Evolutionary conservation across 805 yeast species (phyloP).

Genomic region (Sungouiella thailandica): DNA sequence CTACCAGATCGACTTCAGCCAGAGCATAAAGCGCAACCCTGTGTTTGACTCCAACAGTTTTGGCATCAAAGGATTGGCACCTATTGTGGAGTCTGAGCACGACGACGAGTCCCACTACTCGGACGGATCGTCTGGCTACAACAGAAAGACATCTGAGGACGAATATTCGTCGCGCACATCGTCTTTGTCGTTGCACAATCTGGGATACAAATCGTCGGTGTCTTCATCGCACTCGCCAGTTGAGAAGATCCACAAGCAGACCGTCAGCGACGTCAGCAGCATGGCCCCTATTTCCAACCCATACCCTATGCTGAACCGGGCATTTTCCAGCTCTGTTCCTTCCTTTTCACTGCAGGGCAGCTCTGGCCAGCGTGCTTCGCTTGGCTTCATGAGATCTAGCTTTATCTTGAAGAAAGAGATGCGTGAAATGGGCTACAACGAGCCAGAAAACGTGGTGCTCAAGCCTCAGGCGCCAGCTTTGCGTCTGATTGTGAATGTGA

Average conservation of each 20-base stretch:
- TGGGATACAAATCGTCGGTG: conserved; percentile 33
- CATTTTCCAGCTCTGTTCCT: conserved; percentile 12
- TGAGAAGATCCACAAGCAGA: conserved; percentile 7
- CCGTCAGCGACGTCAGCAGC: conserved; percentile 13
- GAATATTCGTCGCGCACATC: conserved; percentile 28
- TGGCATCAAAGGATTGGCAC: conserved; percentile 30
- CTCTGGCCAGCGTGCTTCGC: conserved; percentile 26
- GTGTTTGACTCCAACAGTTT: conserved; percentile 22
- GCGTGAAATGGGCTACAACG: conserved; percentile 26
- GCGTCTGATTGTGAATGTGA: no score
- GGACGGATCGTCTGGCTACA: conserved; percentile 26
- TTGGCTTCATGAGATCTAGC: conserved; percentile 41
- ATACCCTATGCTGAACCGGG: conserved; percentile 3
- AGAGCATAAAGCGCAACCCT: conserved; percentile 4
- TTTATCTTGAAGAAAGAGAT: conserved; percentile 39
- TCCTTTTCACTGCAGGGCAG: conserved; percentile 7
- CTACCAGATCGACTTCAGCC: conserved; percentile 11
- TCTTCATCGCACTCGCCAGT: conserved; percentile 24
- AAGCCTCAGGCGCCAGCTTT: no score
- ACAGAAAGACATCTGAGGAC: conserved; percentile 15
- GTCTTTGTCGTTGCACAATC: conserved; percentile 34
- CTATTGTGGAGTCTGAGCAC: conserved; percentile 32
- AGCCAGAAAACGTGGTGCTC: conserved; percentile 26
- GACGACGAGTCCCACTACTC: conserved; percentile 19
- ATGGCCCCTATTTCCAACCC: conserved; percentile 11